Percentiles rank a stretch among this genome's conserved stretches.
These are phyloP conservation scores for Sequoia sempervirens DNA, from an alignment of 75 land plant genomes.

Conservation along the genomic window DNA sequence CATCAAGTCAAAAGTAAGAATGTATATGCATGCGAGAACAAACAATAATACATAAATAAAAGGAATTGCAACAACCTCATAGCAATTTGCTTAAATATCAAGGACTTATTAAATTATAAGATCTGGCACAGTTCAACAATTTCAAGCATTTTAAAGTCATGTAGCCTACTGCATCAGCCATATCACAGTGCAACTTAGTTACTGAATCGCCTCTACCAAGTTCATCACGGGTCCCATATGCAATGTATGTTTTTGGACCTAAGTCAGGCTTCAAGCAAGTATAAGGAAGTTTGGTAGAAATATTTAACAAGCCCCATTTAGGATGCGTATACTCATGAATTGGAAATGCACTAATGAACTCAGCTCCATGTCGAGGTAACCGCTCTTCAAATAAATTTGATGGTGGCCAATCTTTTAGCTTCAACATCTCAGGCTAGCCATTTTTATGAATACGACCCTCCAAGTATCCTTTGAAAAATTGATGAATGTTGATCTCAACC, in stretches of 20 bases:
- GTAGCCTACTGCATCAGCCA: conserved; percentile 80
- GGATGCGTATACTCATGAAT: conserved; percentile 86
- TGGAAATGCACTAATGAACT: conserved; percentile 72
- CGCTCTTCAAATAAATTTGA: conserved; percentile 72
- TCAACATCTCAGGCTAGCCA: conserved; percentile 83
- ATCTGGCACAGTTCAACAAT: not conserved
- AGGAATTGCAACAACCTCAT: not conserved
- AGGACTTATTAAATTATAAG: not conserved
- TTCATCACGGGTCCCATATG: conserved; percentile 76
- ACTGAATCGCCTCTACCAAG: conserved; percentile 92
- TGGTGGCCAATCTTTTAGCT: conserved; percentile 95
- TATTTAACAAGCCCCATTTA: conserved; percentile 62
- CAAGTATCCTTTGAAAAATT: conserved; percentile 77
- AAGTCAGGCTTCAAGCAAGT: conserved; percentile 61
- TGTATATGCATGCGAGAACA: not conserved
- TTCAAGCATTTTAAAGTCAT: not conserved
- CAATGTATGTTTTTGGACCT: conserved; percentile 91
- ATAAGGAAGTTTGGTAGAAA: conserved; percentile 68
- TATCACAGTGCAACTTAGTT: conserved; percentile 91
- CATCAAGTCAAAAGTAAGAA: not conserved
- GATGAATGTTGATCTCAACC: conserved; percentile 71
- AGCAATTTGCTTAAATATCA: not conserved
- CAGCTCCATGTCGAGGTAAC: conserved; percentile 83
- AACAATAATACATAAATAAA: not conserved
- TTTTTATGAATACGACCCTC: conserved; percentile 53